phyloP scores from a whole-genome alignment of 2,329 filamentous ascomycete species.

The Aschersonia sp. region DNA sequence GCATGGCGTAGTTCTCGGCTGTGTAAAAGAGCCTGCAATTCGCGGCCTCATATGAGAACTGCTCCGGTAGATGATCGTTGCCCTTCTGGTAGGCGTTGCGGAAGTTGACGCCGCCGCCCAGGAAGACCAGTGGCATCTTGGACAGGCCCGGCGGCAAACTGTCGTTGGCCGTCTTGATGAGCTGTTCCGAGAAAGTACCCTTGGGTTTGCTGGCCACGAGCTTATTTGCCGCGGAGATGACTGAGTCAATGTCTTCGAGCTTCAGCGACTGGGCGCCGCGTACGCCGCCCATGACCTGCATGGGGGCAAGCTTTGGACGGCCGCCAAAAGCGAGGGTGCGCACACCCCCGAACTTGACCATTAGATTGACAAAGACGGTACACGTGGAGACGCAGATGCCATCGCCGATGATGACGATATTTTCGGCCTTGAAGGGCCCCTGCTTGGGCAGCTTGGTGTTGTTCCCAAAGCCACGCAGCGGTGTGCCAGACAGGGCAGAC shows the following conservation, averaged over 20 bases:
- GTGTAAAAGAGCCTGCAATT: conserved; percentile 44
- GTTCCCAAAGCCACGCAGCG: neutral
- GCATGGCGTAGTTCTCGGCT: conserved; percentile 25
- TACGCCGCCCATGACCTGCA: conserved; percentile 43
- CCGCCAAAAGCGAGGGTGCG: conserved; percentile 44
- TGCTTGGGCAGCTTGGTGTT: conserved; percentile 1
- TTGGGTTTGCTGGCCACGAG: too few species aligned
- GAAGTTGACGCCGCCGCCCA: conserved; percentile 2
- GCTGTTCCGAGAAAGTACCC: neutral
- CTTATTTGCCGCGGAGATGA: neutral
- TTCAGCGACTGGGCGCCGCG: conserved; percentile 31
- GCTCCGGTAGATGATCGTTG: conserved; percentile 26
- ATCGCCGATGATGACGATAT: conserved; percentile 32
- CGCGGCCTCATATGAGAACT: conserved; percentile 42
- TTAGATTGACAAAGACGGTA: conserved; percentile 39
- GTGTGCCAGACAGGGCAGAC: neutral
- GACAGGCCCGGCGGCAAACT: neutral
- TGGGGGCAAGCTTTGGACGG: conserved; percentile 30
- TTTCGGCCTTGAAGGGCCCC: conserved; percentile 18
- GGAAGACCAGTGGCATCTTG: neutral
- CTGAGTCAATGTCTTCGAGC: conserved; percentile 9
- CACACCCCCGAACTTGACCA: conserved; percentile 34
- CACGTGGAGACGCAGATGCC: conserved; percentile 47
- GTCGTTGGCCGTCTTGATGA: neutral
- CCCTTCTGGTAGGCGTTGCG: conserved; percentile 15